Evolutionary conservation across 768 basidiomycete species (phyloP), one percentile per base, ranked within the genome.

Genomic region (Phylloporus rhodoxanthus): DNA sequence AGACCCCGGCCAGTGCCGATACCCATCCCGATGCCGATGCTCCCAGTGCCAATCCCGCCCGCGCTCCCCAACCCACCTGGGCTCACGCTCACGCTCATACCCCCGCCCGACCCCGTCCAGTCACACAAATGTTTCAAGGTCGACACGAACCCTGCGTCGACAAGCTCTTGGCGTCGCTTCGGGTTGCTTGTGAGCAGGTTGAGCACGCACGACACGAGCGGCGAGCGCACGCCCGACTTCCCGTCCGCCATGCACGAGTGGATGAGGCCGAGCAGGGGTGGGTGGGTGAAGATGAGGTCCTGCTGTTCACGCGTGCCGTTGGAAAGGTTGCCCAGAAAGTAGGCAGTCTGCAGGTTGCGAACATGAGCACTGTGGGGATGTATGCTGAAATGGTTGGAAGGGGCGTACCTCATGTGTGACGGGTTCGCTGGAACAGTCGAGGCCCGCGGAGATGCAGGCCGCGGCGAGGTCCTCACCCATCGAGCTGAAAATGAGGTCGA

Each of bases 291-390:
- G 29, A 90, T 76, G 20, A 70, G 64, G 34, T 70, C 69, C 48
- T 82, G 83, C 38, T 78, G 74, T 14, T 68, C 62, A 1, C 72
- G 62, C 2, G 70, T 63, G 32, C 81, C 81, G 61, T 88, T 87
- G 30, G 80, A 74, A 13, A 91, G 70, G 62, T 90, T 89, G 0
- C 82, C 82, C 0, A 89, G 74, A 2, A 80, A 67, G 58, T 71
- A 79, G 0, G 83, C 75, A 0, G 84, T 81, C 76, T 80, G 48
- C 8, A 32, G 2, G 19, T 30, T n/a, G 14, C 14, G 8, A n/a
- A 10, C 3, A 34, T 43, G 45, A 11, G 52, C 42, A 17, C 26
- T 0, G 17, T 11, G 0, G 6, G 8, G 14, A 6, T 13, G 5
- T 13, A 19, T 9, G 29, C 6, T 28, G 2, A 3, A 21, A 20